phyloP scores from a whole-genome alignment of 23 red algal species.

The Pyropia haitanensis region DNA sequence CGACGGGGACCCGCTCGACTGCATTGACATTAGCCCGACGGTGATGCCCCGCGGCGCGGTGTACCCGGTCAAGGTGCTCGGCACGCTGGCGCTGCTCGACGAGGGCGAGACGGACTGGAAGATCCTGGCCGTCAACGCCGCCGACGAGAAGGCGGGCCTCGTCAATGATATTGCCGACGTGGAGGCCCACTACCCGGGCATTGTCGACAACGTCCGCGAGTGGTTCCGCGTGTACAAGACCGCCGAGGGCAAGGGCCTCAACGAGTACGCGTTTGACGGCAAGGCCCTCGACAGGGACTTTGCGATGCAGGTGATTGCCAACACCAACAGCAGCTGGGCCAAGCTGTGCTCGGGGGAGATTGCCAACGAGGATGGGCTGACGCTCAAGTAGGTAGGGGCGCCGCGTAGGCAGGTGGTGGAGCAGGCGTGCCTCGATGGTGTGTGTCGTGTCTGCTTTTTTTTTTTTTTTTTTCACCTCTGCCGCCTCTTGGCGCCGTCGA shows the following conservation, averaged over 20 bases:
- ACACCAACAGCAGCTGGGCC: conserved; percentile 75
- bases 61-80: conserved; percentile 80
- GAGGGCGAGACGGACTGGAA: conserved; percentile 98
- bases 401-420: too few relatives aligned
- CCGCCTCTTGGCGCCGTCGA: too few relatives aligned
- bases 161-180: conserved; percentile 75
- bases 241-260: conserved; percentile 97
- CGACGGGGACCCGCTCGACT: conserved; percentile 91
- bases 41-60: conserved; percentile 71
- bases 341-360: conserved; percentile 53
- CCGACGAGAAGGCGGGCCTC: conserved; percentile 44
- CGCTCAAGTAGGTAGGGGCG: conserved; percentile 11
- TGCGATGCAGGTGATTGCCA: conserved; percentile 55
- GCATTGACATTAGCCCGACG: conserved; percentile 61
- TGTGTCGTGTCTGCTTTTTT: too few relatives aligned
- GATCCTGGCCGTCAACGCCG: conserved; percentile 65
- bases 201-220: conserved; percentile 65
- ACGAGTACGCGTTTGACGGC: conserved; percentile 86
- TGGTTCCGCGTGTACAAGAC: conserved; percentile 99
- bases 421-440: too few relatives aligned
- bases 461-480: too few relatives aligned
- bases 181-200: conserved; percentile 61
- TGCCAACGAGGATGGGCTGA: conserved; percentile 60
- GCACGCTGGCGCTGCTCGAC: conserved; percentile 85
- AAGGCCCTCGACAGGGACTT: conserved; percentile 49